A percentile compares a stretch with the other conserved stretches of the same genome.
Conservation (phyloP, 2,329 filamentous ascomycete genomes). For the Fusarium protoensiforme region DNA sequence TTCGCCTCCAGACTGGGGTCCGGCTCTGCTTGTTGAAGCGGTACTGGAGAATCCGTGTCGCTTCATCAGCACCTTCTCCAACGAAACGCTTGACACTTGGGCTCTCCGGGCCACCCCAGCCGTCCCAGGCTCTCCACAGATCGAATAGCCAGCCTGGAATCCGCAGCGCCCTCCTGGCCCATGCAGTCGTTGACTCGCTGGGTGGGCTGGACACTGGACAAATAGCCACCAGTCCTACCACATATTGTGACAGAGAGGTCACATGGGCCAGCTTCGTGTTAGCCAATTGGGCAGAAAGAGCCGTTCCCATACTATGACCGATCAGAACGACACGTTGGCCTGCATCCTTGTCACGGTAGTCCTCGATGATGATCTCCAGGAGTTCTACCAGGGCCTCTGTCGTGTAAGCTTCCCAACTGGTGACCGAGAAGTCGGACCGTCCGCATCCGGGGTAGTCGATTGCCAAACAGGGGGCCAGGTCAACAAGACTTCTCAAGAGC, state of each 20-base stretch:
- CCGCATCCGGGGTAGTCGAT: slow-evolving; percentile 94
- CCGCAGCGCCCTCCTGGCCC: slow-evolving; percentile 69
- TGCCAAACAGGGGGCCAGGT: slow-evolving; percentile 82
- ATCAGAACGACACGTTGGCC: slow-evolving; percentile 82
- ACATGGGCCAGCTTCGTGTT: slow-evolving; percentile 55
- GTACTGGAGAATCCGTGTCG: slow-evolving; percentile 75
- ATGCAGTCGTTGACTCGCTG: slow-evolving; percentile 54
- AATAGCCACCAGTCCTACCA: slow-evolving; percentile 83
- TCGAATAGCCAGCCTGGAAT: slow-evolving; percentile 81
- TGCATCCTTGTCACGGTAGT: slow-evolving; percentile 72
- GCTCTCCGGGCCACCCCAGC: slow-evolving; percentile 81
- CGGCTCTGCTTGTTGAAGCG: slow-evolving; percentile 85
- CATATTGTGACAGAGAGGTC: slow-evolving; percentile 66
- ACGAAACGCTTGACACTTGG: slow-evolving; percentile 83
- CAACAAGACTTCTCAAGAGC: slow-evolving; percentile 82
- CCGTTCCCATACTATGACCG: slow-evolving; percentile 91
- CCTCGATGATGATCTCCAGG: slow-evolving; percentile 78
- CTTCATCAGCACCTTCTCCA: slow-evolving; percentile 71
- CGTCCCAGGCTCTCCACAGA: slow-evolving; percentile 81
- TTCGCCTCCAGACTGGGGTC: slow-evolving; percentile 84
- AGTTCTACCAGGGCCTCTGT: slow-evolving; percentile 80
- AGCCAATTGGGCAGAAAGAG: slow-evolving; percentile 78
- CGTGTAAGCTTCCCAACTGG: slow-evolving; percentile 81
- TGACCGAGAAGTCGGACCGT: slow-evolving; percentile 78
- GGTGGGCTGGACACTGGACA: slow-evolving; percentile 79